Base-by-base conservation (phyloP, 805 yeast genomes). In the Lachancea sp. region DNA sequence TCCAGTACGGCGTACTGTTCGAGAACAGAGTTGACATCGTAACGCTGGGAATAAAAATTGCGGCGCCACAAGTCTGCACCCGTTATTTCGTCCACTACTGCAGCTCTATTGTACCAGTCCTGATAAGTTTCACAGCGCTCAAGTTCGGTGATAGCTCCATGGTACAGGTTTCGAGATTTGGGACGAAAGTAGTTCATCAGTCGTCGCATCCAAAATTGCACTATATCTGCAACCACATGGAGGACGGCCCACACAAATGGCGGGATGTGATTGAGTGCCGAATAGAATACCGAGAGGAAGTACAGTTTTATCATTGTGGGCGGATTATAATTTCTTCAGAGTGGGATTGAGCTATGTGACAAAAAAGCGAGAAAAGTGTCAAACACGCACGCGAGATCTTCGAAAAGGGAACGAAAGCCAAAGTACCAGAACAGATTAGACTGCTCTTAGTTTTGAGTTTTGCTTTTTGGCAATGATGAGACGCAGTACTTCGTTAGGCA, bases 21-120 rank as follows among this genome's bases (percentile, higher is more conserved):
- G 34, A 85, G 76, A 2, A 93, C 86, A 33, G 95, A 72, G 31
- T 81, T 71, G 62, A 87, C 93, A 63, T 91, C 98, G 58, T 89
- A 91, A 54, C 83, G 79, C 48, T 75, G 75, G 31, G 91, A 82
- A 26, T 82, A 79, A 53, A 90, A 88, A 59, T 89, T 87, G 50
- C 87, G 85, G 47, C 96, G 72, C 95, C 95, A 78, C 17, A 75
- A 55, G 50, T 77, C 78, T 16, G 75, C 73, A 5, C 81, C 81
- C 0, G 77, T 70, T 10, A 75, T 60, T 35, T 68, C 68, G 49
- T 79, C 84, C 1, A 79, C 69, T 38, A 68, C 62, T 5, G 63
- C 59, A 0, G 82, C 80, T 17, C 66, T 72, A 17, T 63, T 66
- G 50, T 74, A 81, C 91, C 95, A 91, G 46, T 85, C 91, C 33